Evolutionary conservation across 2,329 filamentous ascomycete species (phyloP), one percentile per base, ranked within the genome.

Genomic region (Monosporascus sp.): DNA sequence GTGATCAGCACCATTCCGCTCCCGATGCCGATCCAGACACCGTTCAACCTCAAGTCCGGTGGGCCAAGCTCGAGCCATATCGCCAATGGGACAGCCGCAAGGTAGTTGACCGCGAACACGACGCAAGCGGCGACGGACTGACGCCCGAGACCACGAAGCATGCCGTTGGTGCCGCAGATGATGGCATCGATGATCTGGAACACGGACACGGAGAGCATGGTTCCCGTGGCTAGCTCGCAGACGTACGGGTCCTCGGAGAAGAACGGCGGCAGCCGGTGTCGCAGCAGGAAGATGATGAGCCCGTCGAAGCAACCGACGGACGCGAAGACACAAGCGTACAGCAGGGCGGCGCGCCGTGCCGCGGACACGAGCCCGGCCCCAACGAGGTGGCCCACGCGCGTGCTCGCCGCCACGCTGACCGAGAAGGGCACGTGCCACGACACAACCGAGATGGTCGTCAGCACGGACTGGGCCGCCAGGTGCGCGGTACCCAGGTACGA

Each of bases 371-470:
- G 60, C 0, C 68, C 70, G 1, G 67, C 72, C 5, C 73, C 73
- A 20, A 75, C 70, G 22, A 75, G 67, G 53, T 75, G 69, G 2
- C 73, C 73, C 18, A 76, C 65, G 5, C 73, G 70, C 5, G 72
- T 76, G 51, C 68, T 73, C 20, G 73, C 65, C 22, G 71, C 73
- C 14, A 76, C 70, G 39, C 70, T 69, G 27, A 74, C 61, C 1
- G 71, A 73, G 56, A 75, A 75, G 0, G 73, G 73, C 7, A 75
- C 68, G 49, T 75, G 73, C 71, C 72, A 75, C 45, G 70, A 66
- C 1, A 74, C 65, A 20, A 73, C 65, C 2, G 71, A 72, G 1
- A 71, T 66, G 0, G 73, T 75, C 5, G 67, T 72, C 54, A 75
- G 54, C 11, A 75, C 64, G 5, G 71, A 71, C 57, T 75, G 73